A percentile compares a stretch with the other conserved stretches of the same genome.
Conservation (phyloP, 176 grass and related monocot genomes). For the Otatea glauca region DNA sequence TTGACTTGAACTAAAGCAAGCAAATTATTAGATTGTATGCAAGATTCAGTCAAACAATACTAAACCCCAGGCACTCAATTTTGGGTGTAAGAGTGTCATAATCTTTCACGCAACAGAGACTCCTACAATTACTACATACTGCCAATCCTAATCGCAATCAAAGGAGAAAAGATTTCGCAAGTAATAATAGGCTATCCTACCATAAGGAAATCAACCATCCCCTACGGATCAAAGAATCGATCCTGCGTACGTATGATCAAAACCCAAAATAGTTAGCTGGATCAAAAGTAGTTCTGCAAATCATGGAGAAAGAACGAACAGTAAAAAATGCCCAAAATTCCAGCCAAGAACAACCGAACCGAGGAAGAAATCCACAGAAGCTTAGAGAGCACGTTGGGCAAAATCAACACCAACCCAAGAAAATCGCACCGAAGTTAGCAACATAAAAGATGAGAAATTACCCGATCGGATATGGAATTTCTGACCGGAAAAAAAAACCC, state of each 20-base stretch:
- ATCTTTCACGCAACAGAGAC: slow-evolving; percentile 22
- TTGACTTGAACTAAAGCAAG: neutral
- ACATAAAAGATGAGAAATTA: slow-evolving; percentile 1
- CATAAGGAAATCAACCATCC: neutral
- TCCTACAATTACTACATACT: neutral
- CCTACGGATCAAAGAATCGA: slow-evolving; percentile 9
- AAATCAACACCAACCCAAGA: neutral
- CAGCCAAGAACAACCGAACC: neutral
- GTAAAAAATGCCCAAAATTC: slow-evolving; percentile 6
- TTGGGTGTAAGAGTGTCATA: neutral
- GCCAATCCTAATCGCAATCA: slow-evolving; percentile 35
- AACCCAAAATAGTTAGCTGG: neutral
- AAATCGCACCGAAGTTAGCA: slow-evolving; percentile 23
- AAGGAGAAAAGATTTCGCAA: neutral
- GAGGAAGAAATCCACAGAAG: neutral
- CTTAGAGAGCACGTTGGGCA: neutral
- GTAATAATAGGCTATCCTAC: neutral
- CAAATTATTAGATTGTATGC: neutral
- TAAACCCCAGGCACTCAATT: slow-evolving; percentile 8
- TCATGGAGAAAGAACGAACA: neutral
- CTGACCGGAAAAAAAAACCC: neutral
- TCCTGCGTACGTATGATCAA: neutral
- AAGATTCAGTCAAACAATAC: neutral
- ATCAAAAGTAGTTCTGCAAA: neutral
- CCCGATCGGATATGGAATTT: slow-evolving; percentile 27